Base-by-base conservation (phyloP, 1,139 yeast genomes). In the Yamadazyma sp. region DNA sequence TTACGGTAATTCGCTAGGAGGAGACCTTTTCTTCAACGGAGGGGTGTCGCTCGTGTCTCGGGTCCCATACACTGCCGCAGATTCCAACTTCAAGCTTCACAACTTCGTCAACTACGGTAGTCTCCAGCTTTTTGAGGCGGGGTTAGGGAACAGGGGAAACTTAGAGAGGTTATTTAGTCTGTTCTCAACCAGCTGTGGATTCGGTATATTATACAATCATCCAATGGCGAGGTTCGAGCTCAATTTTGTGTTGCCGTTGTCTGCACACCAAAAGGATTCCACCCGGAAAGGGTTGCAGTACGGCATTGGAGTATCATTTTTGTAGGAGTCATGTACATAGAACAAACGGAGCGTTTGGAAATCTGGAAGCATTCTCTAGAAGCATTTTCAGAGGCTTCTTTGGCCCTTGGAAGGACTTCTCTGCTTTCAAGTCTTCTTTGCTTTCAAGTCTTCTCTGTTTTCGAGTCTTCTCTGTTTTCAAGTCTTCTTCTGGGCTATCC, bases 171-270 rank as follows among this genome's bases (percentile, higher is more conserved):
- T 79, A 26, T 33, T 49, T 3, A 44, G 50, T 10, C 66, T 68
- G 36, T 55, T 61, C 36, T 79, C 88, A 2, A 58, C 79, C 0
- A 74, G 91, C 25, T 64, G 70, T 30, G 97, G 97, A 1, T 47
- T 82, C 41, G 98, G 98, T 1, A 49, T 92, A 3, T 73, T 87
- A 15, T 88, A 84, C 57, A 81, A 83, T 47, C 96, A 89, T 56
- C 95, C 96, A 1, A 79, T 81, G 61, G 98, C 98, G 0, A 73
- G 98, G 47, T 86, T 92, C 55, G 98, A 92, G 62, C 75, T 92
- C 49, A 91, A 89, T 58, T 82, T 91, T 49, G 86, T 86, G 1
- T 61, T 91, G 28, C 98, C 98, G 0, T 52, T 92, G 27, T 66
- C 79, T 2, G 77, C 79, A 0, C 82, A 83, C 53, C 70, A 73